Conservation (phyloP, 345 rosid genomes). For the Bruguiera gymnorhiza region DNA sequence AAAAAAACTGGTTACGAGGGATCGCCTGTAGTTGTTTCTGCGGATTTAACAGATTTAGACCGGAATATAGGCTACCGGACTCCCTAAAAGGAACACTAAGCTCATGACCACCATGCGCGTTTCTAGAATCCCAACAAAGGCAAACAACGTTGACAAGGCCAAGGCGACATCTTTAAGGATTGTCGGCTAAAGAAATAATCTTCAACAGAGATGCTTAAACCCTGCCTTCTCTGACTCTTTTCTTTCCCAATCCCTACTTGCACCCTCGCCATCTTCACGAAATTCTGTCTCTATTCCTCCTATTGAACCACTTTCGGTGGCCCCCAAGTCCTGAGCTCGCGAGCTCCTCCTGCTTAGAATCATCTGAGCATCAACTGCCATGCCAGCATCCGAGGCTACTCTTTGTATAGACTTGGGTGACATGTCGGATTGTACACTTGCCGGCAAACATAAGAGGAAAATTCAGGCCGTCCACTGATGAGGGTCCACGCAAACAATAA, state of each 20-base stretch:
- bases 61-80: too few species aligned
- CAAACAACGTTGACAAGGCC: too few species aligned
- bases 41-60: too few species aligned
- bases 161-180: too few species aligned
- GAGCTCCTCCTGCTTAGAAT: conserved; percentile 17
- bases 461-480: conserved; percentile 37
- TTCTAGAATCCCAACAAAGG: too few species aligned
- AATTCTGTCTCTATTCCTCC: conserved; percentile 3
- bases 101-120: too few species aligned
- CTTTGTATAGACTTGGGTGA: conserved; percentile 67
- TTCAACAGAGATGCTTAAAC: conserved; percentile 58
- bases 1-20: too few species aligned
- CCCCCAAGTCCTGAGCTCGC: not conserved
- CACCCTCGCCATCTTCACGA: conserved; percentile 6
- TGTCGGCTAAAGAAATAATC: conserved; percentile 38
- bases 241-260: conserved; percentile 16
- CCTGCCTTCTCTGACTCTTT: conserved; percentile 20
- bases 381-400: conserved; percentile 83
- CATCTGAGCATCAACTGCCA: conserved; percentile 65
- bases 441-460: conserved; percentile 57
- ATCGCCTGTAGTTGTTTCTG: too few species aligned
- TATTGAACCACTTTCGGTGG: not conserved
- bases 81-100: too few species aligned
- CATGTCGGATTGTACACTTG: conserved; percentile 29
- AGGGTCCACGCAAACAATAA: conserved; percentile 52